These are phyloP conservation scores for Chimonanthus praecox DNA, from an alignment of 164 flowering plant species.

Conservation along the genomic window DNA sequence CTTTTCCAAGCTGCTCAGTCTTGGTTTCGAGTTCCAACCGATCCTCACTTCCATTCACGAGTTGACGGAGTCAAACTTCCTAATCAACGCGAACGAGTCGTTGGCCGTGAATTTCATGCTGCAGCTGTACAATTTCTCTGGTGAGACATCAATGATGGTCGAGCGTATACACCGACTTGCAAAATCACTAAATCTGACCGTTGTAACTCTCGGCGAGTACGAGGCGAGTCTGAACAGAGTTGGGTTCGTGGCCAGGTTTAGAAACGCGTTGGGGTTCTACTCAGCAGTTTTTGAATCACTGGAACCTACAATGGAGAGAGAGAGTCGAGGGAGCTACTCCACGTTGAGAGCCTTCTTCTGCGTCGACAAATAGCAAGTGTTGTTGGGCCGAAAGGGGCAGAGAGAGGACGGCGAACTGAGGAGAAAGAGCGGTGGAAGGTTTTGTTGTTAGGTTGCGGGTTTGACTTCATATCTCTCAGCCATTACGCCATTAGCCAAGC, in stretches of 20 bases:
- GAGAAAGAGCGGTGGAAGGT: slow-evolving; percentile 56
- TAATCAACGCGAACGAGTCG: slow-evolving; percentile 50
- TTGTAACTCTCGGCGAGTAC: slow-evolving; percentile 82
- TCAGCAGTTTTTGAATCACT: slow-evolving; percentile 77
- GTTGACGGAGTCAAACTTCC: slow-evolving; percentile 48
- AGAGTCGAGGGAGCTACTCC: slow-evolving; percentile 53
- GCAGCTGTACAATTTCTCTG: slow-evolving; percentile 64
- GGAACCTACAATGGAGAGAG: slow-evolving; percentile 55
- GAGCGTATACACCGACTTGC: slow-evolving; percentile 50
- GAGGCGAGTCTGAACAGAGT: slow-evolving; percentile 59
- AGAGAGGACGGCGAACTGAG: slow-evolving; percentile 53
- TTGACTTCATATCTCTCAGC: slow-evolving; percentile 48
- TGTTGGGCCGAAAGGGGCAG: slow-evolving; percentile 39
- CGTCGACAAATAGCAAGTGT: slow-evolving; percentile 51
- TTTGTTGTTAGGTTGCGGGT: slow-evolving; percentile 65
- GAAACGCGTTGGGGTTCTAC: slow-evolving; percentile 59
- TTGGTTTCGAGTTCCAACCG: slow-evolving; percentile 74
- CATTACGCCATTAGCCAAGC: slow-evolving; percentile 94
- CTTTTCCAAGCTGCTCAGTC: slow-evolving; percentile 60
- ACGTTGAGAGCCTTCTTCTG: slow-evolving; percentile 51
- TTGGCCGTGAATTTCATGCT: slow-evolving; percentile 89
- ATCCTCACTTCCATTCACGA: slow-evolving; percentile 52
- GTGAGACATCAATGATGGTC: slow-evolving; percentile 40
- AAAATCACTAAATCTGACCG: slow-evolving; percentile 55
- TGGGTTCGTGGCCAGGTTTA: slow-evolving; percentile 46